Percentiles rank a stretch among this genome's conserved stretches.
Conservation (phyloP, 1,284 basidiomycete species). For the Tremellales sp. region DNA sequence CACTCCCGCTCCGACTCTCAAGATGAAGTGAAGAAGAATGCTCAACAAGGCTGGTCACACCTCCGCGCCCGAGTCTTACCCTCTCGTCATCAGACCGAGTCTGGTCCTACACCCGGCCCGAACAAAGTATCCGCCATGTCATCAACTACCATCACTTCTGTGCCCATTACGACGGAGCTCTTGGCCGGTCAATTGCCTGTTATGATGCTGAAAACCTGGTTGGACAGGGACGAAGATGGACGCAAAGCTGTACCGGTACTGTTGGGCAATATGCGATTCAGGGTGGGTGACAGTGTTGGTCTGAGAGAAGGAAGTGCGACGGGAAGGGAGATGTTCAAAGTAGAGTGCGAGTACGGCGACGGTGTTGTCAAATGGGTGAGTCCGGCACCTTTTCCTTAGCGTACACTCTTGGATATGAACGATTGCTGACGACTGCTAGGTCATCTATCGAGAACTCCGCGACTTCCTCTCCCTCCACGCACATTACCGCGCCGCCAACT, state of each 20-base stretch:
- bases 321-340: conserved; percentile 47
- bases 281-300: conserved; percentile 45
- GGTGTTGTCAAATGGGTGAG: conserved; percentile 81
- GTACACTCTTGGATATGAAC: neutral
- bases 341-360: conserved; percentile 87
- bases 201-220: conserved; percentile 79
- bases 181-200: conserved; percentile 75
- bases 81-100: conserved; percentile 2
- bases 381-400: neutral
- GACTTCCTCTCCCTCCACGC: conserved; percentile 90
- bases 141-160: conserved; percentile 42
- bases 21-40: conserved; percentile 12
- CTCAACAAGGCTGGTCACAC: conserved; percentile 34
- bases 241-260: conserved; percentile 79
- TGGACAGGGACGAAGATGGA: conserved; percentile 86
- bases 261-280: conserved; percentile 53
- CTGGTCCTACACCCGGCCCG: conserved; percentile 13
- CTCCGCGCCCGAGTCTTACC: conserved; percentile 32
- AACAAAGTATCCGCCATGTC: conserved; percentile 29
- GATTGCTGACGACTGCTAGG: conserved; percentile 42
- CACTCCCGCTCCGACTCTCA: neutral
- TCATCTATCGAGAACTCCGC: conserved; percentile 87
- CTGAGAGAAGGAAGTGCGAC: conserved; percentile 28
- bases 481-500: conserved; percentile 84
- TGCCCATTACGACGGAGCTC: conserved; percentile 81